Evolutionary conservation across 2,329 filamentous ascomycete species (phyloP).

Genomic region (Fusarium udum): DNA sequence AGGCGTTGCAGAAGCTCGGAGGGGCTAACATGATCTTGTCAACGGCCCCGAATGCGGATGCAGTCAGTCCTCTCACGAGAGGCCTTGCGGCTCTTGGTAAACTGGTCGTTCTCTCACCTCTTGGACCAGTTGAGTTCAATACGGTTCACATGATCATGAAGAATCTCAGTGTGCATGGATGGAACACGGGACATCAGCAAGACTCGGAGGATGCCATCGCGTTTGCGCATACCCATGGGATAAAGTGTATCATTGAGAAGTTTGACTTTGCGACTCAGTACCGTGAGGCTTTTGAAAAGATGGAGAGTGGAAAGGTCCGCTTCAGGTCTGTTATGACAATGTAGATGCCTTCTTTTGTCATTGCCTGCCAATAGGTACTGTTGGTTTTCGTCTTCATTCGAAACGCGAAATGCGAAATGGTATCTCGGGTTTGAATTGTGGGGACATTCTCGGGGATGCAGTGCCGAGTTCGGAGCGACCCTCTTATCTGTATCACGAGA

Average conservation of each 20-base stretch:
- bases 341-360: background rate
- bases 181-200: slow-evolving; percentile 69
- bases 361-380: too few species aligned
- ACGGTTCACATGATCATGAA: slow-evolving; percentile 53
- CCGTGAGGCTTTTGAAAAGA: slow-evolving; percentile 54
- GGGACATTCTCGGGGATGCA: background rate
- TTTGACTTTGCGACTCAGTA: slow-evolving; percentile 63
- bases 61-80: slow-evolving; percentile 61
- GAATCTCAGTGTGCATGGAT: slow-evolving; percentile 70
- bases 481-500: background rate
- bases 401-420: background rate
- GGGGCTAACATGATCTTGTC: slow-evolving; percentile 69
- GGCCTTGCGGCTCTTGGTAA: slow-evolving; percentile 66
- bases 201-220: slow-evolving; percentile 72
- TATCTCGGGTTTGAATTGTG: background rate
- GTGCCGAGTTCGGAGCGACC: background rate
- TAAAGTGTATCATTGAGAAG: slow-evolving; percentile 72
- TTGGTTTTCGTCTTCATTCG: background rate
- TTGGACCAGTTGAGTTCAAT: slow-evolving; percentile 56
- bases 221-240: slow-evolving; percentile 69
- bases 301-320: slow-evolving; percentile 53
- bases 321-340: slow-evolving; percentile 55
- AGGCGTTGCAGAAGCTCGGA: slow-evolving; percentile 63
- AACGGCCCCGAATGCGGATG: slow-evolving; percentile 68
- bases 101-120: slow-evolving; percentile 62